Base-by-base conservation (phyloP, 129 eudicot genomes). In the Flaveria ramosissima region DNA sequence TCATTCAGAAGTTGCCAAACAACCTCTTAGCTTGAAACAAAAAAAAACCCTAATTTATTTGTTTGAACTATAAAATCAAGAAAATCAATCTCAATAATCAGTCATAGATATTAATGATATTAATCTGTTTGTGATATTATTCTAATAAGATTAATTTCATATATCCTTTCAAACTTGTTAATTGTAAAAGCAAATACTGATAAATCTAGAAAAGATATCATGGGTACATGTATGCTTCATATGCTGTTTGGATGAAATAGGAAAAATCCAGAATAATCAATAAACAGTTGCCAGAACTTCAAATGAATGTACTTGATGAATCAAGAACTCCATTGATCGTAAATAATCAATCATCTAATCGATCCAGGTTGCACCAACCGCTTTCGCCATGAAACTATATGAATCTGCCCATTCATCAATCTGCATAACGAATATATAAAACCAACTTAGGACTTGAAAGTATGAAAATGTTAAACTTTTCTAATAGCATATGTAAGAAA, bases 331-430 rank as follows among this genome's bases (percentile, higher is more conserved):
- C 69, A 16, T 63, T 24, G 46, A 63, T 62, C 27, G 45, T 24
- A n/a, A 62, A 63, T 30, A 63, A 30, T 15, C 10, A 4, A 6
- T 55, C 36, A 48, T 42, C 70, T 65, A 82, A 82, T 82, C 85
- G 15, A 82, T 82, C 85, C 85, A 77, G 42, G 82, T 77, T 72
- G 82, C 85, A 16, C 79, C 85, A 73, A 77, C 53, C 78, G 74
- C 71, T 76, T 77, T 82, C 6, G 85, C 85, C 85, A 82, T 82
- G 85, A 82, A 82, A 39, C 85, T 36, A 21, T 71, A 82, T 16
- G 85, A 77, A 78, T 82, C 85, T 23, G 85, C 82, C 82, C 82
- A 82, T 77, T 82, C 85, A 46, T 82, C 85, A 65, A 82, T 82
- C 85, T 82, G 76, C 72, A 82, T 72, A 62, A 77, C 14, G 17